These are phyloP conservation scores for Malus fusca DNA, from an alignment of 306 rosid species.

Conservation along the genomic window DNA sequence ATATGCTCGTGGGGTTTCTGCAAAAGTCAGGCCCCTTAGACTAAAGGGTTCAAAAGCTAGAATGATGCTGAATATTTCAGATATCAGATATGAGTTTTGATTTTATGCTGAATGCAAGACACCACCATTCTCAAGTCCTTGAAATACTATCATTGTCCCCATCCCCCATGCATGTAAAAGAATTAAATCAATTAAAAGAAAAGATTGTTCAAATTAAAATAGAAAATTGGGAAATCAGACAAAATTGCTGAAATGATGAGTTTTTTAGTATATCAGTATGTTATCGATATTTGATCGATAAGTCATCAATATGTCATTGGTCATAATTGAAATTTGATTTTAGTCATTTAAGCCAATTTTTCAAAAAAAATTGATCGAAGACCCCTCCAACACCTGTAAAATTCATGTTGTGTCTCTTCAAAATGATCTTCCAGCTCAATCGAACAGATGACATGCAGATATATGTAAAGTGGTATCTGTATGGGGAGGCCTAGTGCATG, in stretches of 20 bases:
- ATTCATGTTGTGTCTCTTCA: neutral
- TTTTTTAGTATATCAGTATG: neutral
- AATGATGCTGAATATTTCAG: conserved; percentile 52
- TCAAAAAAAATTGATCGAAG: neutral
- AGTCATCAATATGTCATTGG: no score
- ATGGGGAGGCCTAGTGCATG: neutral
- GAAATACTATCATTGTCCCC: conserved; percentile 40
- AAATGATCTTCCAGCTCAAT: no score
- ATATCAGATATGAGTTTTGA: conserved; percentile 39
- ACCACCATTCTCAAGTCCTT: conserved; percentile 45
- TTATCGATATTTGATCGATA: no score
- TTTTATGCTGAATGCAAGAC: conserved; percentile 79
- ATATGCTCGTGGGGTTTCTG: conserved; percentile 53
- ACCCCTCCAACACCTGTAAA: neutral
- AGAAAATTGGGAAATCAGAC: no score
- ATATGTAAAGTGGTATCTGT: neutral
- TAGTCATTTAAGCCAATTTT: no score
- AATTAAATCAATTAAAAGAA: neutral
- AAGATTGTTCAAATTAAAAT: neutral
- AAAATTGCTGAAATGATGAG: no score
- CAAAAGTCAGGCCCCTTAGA: conserved; percentile 38
- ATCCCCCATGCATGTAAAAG: neutral
- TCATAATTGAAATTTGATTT: no score
- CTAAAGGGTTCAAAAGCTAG: conserved; percentile 59
- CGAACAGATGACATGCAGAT: no score